These are phyloP conservation scores for Trichosporon sp. DNA, from an alignment of 1,284 basidiomycete genomes.

Conservation along the genomic window DNA sequence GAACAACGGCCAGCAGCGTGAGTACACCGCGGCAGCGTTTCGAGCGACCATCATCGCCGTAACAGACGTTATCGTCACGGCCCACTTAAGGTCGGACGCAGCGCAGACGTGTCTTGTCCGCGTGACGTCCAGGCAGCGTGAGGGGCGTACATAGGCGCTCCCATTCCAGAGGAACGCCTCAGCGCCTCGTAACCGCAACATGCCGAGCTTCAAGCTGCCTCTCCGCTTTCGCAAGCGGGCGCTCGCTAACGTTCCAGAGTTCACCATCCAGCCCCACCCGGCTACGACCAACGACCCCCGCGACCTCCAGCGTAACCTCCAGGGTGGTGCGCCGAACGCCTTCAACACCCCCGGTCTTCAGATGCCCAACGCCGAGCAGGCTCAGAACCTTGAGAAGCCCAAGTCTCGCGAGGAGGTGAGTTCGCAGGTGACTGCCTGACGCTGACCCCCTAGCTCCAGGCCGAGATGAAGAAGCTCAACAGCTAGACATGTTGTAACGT, in stretches of 20 bases:
- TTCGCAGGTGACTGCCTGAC: background rate
- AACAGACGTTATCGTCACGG: background rate
- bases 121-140: background rate
- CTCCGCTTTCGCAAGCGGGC: background rate
- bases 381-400: conserved; percentile 45
- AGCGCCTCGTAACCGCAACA: background rate
- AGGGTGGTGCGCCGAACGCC: conserved; percentile 37
- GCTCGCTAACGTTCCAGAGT: conserved; percentile 17
- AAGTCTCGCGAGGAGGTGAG: conserved; percentile 50
- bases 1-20: conserved; percentile 34
- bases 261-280: conserved; percentile 52
- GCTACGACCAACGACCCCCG: conserved; percentile 51
- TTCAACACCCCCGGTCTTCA: conserved; percentile 43
- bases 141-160: background rate
- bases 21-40: conserved; percentile 11
- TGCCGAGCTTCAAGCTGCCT: background rate
- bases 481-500: conserved; percentile 2
- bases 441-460: conserved; percentile 15
- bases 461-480: conserved; percentile 21
- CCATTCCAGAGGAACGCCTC: background rate
- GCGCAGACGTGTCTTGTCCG: too few relatives aligned
- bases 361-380: conserved; percentile 34
- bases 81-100: background rate
- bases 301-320: conserved; percentile 40
- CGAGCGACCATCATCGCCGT: background rate